These are phyloP conservation scores for Solanum pinnatisectum DNA, from an alignment of 257 asterid species.

Conservation along the genomic window DNA sequence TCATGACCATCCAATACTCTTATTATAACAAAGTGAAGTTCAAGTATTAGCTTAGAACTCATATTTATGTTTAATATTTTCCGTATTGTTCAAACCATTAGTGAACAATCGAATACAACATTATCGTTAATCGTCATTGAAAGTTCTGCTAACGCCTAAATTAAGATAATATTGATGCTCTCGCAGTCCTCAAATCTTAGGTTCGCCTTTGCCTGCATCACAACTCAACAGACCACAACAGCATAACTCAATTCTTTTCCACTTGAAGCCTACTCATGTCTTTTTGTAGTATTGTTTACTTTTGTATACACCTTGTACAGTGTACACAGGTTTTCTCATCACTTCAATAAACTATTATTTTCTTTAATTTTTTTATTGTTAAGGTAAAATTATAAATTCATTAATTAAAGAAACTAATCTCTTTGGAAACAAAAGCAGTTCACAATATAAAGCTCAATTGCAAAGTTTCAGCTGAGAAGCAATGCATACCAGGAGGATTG, in stretches of 20 bases:
- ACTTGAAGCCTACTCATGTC: not conserved
- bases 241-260: not conserved
- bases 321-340: not conserved
- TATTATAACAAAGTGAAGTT: not conserved
- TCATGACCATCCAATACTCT: not conserved
- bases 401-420: not conserved
- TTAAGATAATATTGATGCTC: not conserved
- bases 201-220: not conserved
- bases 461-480: not conserved
- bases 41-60: not conserved
- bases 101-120: not conserved
- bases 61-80: too few relatives aligned
- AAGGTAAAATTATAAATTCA: not conserved
- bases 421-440: not conserved
- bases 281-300: not conserved
- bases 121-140: not conserved
- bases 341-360: not conserved
- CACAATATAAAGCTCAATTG: not conserved
- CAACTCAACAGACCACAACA: not conserved
- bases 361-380: not conserved
- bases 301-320: not conserved
- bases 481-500: constrained; percentile 46
- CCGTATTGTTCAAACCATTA: not conserved
- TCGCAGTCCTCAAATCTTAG: not conserved
- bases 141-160: not conserved